Conservation (phyloP, 31 red algal genomes). For the Asparagopsis taxiformis region DNA sequence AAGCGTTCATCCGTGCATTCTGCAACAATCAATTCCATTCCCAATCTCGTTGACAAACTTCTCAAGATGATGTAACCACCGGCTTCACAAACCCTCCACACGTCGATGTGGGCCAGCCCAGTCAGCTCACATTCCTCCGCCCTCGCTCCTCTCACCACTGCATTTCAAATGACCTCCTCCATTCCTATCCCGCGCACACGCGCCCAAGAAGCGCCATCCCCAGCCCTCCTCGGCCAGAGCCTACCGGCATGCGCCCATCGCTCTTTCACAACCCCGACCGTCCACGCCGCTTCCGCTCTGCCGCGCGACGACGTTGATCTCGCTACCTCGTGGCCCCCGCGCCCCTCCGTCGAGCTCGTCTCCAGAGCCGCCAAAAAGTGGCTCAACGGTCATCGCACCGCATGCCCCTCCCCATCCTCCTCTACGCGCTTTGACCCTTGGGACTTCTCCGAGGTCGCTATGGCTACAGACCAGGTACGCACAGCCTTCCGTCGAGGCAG, state of each 20-base stretch:
- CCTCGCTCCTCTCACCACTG: too few species aligned
- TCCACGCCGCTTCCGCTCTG: background rate
- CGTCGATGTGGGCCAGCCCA: too few species aligned
- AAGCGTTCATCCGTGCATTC: too few species aligned
- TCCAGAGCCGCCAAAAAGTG: constrained; percentile 51
- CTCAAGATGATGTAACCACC: too few species aligned
- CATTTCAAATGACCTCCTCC: too few species aligned
- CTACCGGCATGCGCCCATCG: constrained; percentile 30
- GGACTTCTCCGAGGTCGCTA: constrained; percentile 62
- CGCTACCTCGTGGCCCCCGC: constrained; percentile 38
- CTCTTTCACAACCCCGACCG: constrained; percentile 5
- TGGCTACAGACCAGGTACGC: constrained; percentile 31
- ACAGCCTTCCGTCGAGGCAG: constrained; percentile 45
- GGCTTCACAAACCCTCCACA: too few species aligned
- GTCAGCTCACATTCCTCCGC: too few species aligned
- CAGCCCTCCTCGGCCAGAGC: constrained; percentile 27
- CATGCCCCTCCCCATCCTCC: background rate
- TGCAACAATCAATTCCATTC: too few species aligned
- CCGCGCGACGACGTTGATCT: constrained; percentile 39
- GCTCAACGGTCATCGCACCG: constrained; percentile 20
- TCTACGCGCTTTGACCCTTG: constrained; percentile 50
- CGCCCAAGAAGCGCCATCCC: too few species aligned
- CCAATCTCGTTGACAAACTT: too few species aligned
- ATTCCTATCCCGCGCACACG: too few species aligned
- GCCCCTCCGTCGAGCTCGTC: constrained; percentile 54